phyloP scores from a whole-genome alignment of 352 stramenopile species.

The Pythium chondricola region DNA sequence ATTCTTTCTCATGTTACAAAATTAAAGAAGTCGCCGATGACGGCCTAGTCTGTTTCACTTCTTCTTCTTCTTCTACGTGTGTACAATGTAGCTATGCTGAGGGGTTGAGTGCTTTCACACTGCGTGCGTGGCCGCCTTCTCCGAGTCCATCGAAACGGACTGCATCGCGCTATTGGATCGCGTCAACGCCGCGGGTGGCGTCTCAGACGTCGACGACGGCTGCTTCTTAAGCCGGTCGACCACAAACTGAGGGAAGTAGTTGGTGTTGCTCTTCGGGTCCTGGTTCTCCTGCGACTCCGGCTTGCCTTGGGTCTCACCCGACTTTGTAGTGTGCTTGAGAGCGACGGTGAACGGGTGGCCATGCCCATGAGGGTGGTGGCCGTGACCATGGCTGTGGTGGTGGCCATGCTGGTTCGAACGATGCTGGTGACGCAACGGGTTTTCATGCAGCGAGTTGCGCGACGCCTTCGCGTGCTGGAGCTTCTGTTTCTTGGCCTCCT shows the following conservation, averaged over 20 bases:
- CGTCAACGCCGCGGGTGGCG: not conserved
- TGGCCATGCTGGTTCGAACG: constrained; percentile 8
- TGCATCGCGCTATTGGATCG: not conserved
- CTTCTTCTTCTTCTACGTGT: not conserved
- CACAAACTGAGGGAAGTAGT: constrained; percentile 21
- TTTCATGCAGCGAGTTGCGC: constrained; percentile 15
- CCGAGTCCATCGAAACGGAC: constrained; percentile 3
- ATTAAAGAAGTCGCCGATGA: too few relatives aligned
- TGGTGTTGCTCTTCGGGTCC: constrained; percentile 4
- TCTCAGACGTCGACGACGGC: not conserved
- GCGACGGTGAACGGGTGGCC: too few relatives aligned
- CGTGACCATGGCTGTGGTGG: not conserved
- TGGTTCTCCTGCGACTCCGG: not conserved
- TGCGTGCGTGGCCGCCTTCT: constrained; percentile 1
- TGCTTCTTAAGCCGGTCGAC: constrained; percentile 19
- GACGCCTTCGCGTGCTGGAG: not conserved
- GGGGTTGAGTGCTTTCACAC: too few relatives aligned
- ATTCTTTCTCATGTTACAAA: constrained; percentile 5
- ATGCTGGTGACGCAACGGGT: constrained; percentile 7
- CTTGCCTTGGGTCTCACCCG: not conserved
- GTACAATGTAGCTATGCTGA: too few relatives aligned
- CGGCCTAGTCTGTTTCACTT: not conserved
- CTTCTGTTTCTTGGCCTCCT: constrained; percentile 13
- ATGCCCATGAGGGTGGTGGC: not conserved
- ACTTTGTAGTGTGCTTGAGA: too few relatives aligned